phyloP scores from a whole-genome alignment of 2,329 filamentous ascomycete species.

The Colletotrichum salicis region DNA sequence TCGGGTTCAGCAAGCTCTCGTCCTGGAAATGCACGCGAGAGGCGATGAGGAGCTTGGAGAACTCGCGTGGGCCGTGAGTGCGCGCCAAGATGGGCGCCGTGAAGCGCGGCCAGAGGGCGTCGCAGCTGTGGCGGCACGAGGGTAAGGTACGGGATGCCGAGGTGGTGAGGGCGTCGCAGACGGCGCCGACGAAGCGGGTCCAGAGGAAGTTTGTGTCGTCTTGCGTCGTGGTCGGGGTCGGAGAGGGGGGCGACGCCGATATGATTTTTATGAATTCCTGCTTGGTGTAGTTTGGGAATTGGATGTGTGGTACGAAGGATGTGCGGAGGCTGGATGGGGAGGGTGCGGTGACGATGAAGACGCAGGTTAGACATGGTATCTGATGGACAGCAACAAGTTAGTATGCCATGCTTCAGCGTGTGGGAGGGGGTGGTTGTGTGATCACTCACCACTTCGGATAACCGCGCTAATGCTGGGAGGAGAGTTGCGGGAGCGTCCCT shows the following conservation, averaged over 20 bases:
- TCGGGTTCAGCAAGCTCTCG: constrained; percentile 75
- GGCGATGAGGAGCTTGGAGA: constrained; percentile 82
- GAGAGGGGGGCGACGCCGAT: constrained; percentile 58
- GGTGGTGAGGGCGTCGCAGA: constrained; percentile 87
- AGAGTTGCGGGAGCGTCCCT: constrained; percentile 82
- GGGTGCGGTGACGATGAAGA: constrained; percentile 81
- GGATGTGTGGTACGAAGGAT: constrained; percentile 74
- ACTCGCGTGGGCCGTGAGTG: constrained; percentile 81
- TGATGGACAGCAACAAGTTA: constrained; percentile 48
- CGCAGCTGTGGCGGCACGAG: constrained; percentile 75
- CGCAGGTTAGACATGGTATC: constrained; percentile 81
- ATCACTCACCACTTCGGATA: constrained; percentile 79
- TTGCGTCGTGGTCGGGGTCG: constrained; percentile 60
- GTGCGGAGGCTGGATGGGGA: constrained; percentile 76
- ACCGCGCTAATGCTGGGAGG: constrained; percentile 80
- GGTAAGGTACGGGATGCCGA: constrained; percentile 83
- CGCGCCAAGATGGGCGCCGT: constrained; percentile 79
- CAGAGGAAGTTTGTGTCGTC: constrained; percentile 75
- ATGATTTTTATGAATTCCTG: constrained; percentile 83
- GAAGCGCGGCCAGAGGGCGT: constrained; percentile 86
- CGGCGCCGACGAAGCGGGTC: constrained; percentile 82
- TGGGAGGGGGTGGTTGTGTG: constrained; percentile 21
- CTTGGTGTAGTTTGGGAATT: constrained; percentile 87
- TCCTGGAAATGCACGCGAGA: constrained; percentile 77
- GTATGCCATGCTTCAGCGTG: not conserved